Conservation (phyloP, 495 filamentous ascomycete genomes). For the Xylaria palmicola region DNA sequence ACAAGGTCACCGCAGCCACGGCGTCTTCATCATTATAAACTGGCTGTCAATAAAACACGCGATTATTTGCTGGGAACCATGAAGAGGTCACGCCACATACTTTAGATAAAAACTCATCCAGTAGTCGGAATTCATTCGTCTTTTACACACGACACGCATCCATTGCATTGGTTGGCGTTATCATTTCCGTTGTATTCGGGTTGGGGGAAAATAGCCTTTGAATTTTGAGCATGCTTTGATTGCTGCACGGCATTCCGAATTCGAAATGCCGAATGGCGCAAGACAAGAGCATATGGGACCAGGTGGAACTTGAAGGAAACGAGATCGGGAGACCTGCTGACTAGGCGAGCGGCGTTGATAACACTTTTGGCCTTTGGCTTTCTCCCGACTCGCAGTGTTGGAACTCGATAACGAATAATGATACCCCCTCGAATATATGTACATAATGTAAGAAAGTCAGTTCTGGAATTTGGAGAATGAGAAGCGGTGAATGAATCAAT, state of each 20-base stretch:
- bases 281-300: background rate
- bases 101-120: background rate
- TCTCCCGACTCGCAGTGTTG: background rate
- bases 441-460: background rate
- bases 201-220: background rate
- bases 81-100: background rate
- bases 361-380: background rate
- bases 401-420: constrained; percentile 2
- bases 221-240: background rate
- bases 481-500: no score
- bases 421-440: constrained; percentile 3
- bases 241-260: background rate
- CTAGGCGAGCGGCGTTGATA: background rate
- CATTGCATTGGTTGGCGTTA: constrained; percentile 6
- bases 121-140: background rate
- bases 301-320: background rate
- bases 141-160: background rate
- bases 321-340: background rate
- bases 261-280: background rate
- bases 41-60: background rate
- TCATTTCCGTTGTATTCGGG: background rate
- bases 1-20: constrained; percentile 11
- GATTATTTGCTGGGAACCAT: background rate
- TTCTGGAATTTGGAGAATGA: background rate
- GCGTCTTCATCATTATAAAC: background rate